A percentile compares a stretch with the other conserved stretches of the same genome.
Conservation (phyloP, 129 eudicot species). For the Scalesia atractyloides region DNA sequence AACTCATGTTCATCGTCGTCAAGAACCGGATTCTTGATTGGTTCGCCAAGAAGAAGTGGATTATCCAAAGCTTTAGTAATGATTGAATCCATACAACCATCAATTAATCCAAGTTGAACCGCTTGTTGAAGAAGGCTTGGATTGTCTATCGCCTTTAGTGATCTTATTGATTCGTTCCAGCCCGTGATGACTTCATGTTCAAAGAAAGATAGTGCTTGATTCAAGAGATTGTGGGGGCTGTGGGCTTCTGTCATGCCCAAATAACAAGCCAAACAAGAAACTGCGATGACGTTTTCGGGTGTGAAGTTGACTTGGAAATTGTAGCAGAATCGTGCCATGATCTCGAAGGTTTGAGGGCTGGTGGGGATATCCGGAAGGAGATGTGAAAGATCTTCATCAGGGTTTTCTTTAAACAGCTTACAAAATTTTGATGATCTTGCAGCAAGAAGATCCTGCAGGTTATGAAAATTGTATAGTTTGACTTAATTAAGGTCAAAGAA, state of each 20-base stretch:
- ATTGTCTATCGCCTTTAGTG: background rate
- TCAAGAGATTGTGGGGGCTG: conserved; percentile 11
- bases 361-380: background rate
- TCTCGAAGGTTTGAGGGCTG: background rate
- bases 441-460: conserved; percentile 17
- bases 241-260: conserved; percentile 18
- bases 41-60: conserved; percentile 14
- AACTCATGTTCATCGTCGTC: background rate
- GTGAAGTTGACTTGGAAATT: background rate
- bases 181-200: conserved; percentile 1
- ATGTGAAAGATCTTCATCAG: conserved; percentile 19
- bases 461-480: background rate
- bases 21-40: conserved; percentile 11
- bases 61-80: background rate
- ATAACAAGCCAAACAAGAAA: conserved; percentile 20
- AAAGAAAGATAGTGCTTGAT: conserved; percentile 5
- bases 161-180: conserved; percentile 15
- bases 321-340: conserved; percentile 15
- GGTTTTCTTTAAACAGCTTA: conserved; percentile 10
- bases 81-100: conserved; percentile 18
- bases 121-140: conserved; percentile 11
- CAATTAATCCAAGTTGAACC: conserved; percentile 1
- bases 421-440: conserved; percentile 18
- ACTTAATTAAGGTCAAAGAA: background rate
- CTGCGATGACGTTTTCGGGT: background rate